phyloP scores from a whole-genome alignment of 2,329 filamentous ascomycete genomes.

The Talaromyces sp. region DNA sequence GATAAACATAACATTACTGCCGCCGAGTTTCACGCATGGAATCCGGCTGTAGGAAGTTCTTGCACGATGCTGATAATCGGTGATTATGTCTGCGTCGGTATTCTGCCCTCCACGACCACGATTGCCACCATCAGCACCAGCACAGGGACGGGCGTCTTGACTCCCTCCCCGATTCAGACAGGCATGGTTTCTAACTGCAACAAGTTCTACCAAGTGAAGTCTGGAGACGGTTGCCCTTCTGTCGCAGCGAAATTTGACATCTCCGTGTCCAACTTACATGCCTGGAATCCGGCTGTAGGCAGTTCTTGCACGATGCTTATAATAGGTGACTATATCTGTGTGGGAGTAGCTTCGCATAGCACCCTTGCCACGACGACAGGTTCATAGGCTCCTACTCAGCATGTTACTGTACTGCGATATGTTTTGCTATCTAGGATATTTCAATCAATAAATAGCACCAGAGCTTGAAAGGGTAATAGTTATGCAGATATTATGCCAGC shows the following conservation, averaged over 20 bases:
- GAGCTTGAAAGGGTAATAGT: too few species aligned
- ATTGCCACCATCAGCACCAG: neutral
- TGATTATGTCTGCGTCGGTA: neutral
- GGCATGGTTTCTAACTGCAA: neutral
- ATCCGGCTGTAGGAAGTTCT: neutral
- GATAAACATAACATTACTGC: neutral
- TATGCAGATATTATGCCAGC: too few species aligned
- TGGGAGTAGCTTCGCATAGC: slow-evolving; percentile 5
- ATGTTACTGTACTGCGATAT: too few species aligned
- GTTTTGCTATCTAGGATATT: too few species aligned
- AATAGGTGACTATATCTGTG: slow-evolving; percentile 19
- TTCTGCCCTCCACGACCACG: neutral
- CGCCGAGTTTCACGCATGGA: neutral
- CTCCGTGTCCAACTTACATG: slow-evolving; percentile 15
- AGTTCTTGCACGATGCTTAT: slow-evolving; percentile 21
- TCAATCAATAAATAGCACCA: too few species aligned
- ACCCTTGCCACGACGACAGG: neutral
- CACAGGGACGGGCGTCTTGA: neutral
- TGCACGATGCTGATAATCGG: neutral
- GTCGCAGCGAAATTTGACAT: slow-evolving; percentile 8
- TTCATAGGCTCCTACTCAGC: too few species aligned
- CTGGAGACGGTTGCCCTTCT: slow-evolving; percentile 13
- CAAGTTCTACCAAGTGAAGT: slow-evolving; percentile 15
- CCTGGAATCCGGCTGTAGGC: slow-evolving; percentile 30
- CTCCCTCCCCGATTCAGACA: neutral